These are phyloP conservation scores for Fraxinus pennsylvanica DNA, from an alignment of 257 asterid genomes.

Conservation along the genomic window DNA sequence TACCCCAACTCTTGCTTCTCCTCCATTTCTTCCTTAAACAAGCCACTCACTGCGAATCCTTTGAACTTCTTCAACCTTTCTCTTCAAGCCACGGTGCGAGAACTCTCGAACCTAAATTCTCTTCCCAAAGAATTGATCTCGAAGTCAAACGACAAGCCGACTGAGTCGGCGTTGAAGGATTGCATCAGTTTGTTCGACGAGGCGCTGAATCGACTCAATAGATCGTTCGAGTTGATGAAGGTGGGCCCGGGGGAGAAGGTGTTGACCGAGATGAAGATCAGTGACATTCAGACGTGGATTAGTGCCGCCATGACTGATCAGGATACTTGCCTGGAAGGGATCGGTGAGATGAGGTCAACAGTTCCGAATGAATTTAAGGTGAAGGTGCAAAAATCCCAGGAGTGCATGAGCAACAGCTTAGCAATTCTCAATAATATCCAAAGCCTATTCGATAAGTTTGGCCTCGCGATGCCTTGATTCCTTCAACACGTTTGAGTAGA, in stretches of 20 bases:
- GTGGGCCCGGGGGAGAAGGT: constrained; percentile 45
- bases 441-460: constrained; percentile 52
- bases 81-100: constrained; percentile 45
- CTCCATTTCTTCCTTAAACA: constrained; percentile 58
- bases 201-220: constrained; percentile 63
- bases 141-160: constrained; percentile 27
- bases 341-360: constrained; percentile 73
- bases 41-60: constrained; percentile 57
- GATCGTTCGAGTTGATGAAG: constrained; percentile 53
- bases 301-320: constrained; percentile 87
- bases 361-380: constrained; percentile 45
- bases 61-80: constrained; percentile 68
- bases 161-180: constrained; percentile 61
- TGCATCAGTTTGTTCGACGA: constrained; percentile 65
- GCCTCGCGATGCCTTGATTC: constrained; percentile 56
- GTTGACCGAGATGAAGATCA: constrained; percentile 62
- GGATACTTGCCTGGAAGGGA: constrained; percentile 76
- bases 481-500: no score
- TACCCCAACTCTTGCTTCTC: constrained; percentile 68
- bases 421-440: constrained; percentile 71
- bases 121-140: constrained; percentile 37
- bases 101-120: constrained; percentile 43
- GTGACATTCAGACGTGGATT: constrained; percentile 75
- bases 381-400: constrained; percentile 72
- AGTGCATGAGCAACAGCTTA: constrained; percentile 80